Percentiles rank a stretch among this genome's conserved stretches.
Conservation (phyloP, 805 yeast species). For the Diddensiella santjacobensis region DNA sequence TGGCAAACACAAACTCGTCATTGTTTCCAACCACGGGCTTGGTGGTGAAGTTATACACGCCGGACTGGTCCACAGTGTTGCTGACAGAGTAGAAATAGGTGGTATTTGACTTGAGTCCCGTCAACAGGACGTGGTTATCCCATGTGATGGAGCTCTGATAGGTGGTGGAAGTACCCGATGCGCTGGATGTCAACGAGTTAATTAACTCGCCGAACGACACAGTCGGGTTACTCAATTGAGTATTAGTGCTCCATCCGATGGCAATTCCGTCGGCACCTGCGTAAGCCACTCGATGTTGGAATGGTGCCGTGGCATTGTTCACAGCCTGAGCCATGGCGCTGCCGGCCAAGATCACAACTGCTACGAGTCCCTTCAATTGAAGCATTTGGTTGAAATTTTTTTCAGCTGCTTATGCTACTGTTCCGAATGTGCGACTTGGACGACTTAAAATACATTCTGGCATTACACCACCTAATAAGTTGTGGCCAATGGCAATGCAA, state of each 20-base stretch:
- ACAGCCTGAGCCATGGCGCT: conserved; percentile 3
- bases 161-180: conserved; percentile 22
- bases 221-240: conserved; percentile 16
- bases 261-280: conserved; percentile 26
- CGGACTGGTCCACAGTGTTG: conserved; percentile 5
- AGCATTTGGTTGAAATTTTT: neutral
- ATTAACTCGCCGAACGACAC: conserved; percentile 24
- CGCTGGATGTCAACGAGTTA: conserved; percentile 2
- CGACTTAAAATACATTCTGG: too few species aligned
- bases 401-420: too few species aligned
- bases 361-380: neutral
- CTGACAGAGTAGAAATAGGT: conserved; percentile 26
- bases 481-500: neutral
- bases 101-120: conserved; percentile 23
- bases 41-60: conserved; percentile 15
- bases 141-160: conserved; percentile 24
- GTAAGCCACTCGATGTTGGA: conserved; percentile 26
- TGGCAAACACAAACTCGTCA: conserved; percentile 16
- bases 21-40: conserved; percentile 12
- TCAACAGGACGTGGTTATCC: conserved; percentile 26
- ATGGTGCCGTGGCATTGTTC: conserved; percentile 11
- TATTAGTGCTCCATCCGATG: conserved; percentile 26
- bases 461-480: too few species aligned
- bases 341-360: neutral
- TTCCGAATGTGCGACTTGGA: too few species aligned